phyloP scores from a whole-genome alignment of 2,329 filamentous ascomycete species.

The Aspergillus brasiliensis region DNA sequence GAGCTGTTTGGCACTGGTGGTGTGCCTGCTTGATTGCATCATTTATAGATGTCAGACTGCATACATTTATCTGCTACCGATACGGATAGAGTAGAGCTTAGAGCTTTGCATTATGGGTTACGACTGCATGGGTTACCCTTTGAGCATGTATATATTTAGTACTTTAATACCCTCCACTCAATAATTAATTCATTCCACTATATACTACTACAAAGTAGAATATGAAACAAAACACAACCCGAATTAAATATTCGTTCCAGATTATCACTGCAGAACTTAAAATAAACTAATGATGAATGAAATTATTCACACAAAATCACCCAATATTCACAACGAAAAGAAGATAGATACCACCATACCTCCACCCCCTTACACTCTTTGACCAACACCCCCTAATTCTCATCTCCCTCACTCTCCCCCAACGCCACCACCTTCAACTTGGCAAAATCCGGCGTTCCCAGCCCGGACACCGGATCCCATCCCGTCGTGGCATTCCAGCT shows the following conservation, averaged over 20 bases:
- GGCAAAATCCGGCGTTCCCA: conserved; percentile 39
- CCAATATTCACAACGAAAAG: too few relatives aligned
- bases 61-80: background rate
- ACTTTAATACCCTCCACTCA: background rate
- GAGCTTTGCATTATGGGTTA: background rate
- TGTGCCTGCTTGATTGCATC: conserved; percentile 15
- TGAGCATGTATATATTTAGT: background rate
- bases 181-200: background rate
- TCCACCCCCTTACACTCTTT: too few relatives aligned
- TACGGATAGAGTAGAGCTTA: background rate
- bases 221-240: too few relatives aligned
- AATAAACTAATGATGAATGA: too few relatives aligned
- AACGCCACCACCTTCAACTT: conserved; percentile 19
- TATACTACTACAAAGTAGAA: too few relatives aligned
- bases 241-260: too few relatives aligned
- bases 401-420: background rate
- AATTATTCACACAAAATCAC: too few relatives aligned
- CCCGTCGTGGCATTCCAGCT: conserved; percentile 55
- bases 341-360: too few relatives aligned
- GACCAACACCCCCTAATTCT: too few relatives aligned
- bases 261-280: too few relatives aligned
- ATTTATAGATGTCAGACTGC: background rate
- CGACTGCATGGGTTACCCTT: background rate
- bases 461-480: conserved; percentile 55
- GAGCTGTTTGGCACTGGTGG: conserved; percentile 68